phyloP scores from a whole-genome alignment of 148 eudicot species.

The Linanthus parryae region DNA sequence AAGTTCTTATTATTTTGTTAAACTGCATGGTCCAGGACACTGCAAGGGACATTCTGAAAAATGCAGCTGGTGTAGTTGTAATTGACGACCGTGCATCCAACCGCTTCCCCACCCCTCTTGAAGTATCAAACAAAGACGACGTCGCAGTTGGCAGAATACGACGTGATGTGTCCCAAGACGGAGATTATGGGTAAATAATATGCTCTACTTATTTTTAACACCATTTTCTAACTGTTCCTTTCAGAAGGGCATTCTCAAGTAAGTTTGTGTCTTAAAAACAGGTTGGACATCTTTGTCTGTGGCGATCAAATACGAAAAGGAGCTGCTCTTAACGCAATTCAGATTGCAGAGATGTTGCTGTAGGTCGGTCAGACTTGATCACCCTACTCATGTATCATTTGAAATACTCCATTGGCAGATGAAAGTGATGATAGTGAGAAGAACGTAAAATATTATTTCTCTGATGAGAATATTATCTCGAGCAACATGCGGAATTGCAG shows the following conservation, averaged over 20 bases:
- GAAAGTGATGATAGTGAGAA: too few species aligned
- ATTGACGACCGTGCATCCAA: slow-evolving; percentile 78
- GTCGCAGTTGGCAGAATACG: slow-evolving; percentile 98
- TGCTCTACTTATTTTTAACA: too few species aligned
- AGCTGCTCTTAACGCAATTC: slow-evolving; percentile 90
- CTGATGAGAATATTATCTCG: too few species aligned
- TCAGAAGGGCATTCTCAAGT: too few species aligned
- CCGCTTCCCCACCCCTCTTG: slow-evolving; percentile 85
- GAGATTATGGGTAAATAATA: slow-evolving; percentile 70
- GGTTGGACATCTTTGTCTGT: slow-evolving; percentile 94
- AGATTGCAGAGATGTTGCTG: slow-evolving; percentile 93
- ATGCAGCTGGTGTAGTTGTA: slow-evolving; percentile 83
- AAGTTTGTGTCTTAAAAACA: too few species aligned
- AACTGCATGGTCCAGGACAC: slow-evolving; percentile 36
- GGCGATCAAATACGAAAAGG: slow-evolving; percentile 99
- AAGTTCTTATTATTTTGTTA: too few species aligned
- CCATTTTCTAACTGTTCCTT: too few species aligned
- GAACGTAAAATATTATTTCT: too few species aligned
- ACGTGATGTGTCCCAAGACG: slow-evolving; percentile 85
- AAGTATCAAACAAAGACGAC: slow-evolving; percentile 83
- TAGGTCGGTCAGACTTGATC: too few species aligned
- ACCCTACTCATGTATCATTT: too few species aligned
- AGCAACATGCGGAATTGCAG: too few species aligned
- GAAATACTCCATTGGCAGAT: too few species aligned
- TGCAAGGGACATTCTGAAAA: slow-evolving; percentile 70